Evolutionary conservation across 495 filamentous ascomycete genomes (phyloP).

Genomic region (Neurospora sp.): DNA sequence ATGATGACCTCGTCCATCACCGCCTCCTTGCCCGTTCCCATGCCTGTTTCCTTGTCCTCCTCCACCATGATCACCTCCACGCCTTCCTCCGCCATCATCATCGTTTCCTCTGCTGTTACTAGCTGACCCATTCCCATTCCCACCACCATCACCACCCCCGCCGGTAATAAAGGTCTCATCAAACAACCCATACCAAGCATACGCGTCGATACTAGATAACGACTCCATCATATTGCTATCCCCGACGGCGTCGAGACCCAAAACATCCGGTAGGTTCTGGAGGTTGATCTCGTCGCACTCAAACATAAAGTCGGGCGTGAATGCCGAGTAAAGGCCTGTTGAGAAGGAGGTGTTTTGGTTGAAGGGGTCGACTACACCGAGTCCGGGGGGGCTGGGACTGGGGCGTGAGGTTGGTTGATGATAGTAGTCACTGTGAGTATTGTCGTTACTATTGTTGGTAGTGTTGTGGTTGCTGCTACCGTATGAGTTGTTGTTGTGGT

Average conservation of each 20-base stretch:
- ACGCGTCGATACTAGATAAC: neutral
- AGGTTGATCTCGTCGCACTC: neutral
- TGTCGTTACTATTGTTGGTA: constrained; percentile 6
- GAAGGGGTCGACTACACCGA: neutral
- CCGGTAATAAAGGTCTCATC: neutral
- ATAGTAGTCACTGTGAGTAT: constrained; percentile 10
- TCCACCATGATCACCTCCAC: neutral
- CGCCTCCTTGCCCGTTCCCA: neutral
- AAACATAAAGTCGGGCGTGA: neutral
- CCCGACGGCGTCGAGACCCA: neutral
- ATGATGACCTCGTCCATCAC: neutral
- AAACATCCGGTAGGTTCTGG: neutral
- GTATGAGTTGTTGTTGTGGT: neutral
- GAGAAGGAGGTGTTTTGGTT: neutral
- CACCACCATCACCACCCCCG: neutral
- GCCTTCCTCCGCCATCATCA: neutral
- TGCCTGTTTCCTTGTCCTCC: neutral
- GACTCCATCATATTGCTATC: neutral
- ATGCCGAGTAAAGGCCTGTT: neutral
- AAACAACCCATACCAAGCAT: neutral
- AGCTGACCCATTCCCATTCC: neutral
- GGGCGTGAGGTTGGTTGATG: neutral
- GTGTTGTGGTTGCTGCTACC: neutral
- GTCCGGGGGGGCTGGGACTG: neutral
- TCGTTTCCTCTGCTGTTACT: neutral